These are phyloP conservation scores for Fusarium gaditjirri DNA, from an alignment of 2,329 filamentous ascomycete species.

Conservation along the genomic window DNA sequence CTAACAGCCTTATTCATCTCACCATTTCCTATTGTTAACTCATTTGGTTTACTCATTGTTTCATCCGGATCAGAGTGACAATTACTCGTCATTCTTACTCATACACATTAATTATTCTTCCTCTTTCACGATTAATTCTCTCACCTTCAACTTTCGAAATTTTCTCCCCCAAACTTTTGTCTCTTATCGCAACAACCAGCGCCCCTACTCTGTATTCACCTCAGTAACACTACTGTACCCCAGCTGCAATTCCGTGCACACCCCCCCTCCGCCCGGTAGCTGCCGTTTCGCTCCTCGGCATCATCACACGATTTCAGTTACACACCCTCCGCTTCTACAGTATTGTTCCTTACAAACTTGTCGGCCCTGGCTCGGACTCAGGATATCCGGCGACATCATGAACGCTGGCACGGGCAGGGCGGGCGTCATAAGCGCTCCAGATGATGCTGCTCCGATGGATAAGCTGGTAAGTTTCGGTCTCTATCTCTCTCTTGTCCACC, in stretches of 20 bases:
- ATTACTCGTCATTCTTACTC: constrained; percentile 3
- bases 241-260: constrained; percentile 42
- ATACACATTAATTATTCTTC: constrained; percentile 7
- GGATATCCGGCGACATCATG: constrained; percentile 47
- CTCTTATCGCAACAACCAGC: constrained; percentile 12
- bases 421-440: constrained; percentile 65
- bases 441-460: constrained; percentile 64
- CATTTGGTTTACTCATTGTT: constrained; percentile 1
- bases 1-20: constrained; percentile 13
- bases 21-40: constrained; percentile 7
- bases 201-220: neutral
- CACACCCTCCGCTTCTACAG: constrained; percentile 44
- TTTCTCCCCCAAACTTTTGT: constrained; percentile 2
- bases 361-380: constrained; percentile 43
- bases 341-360: constrained; percentile 31
- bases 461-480: constrained; percentile 63
- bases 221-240: constrained; percentile 31
- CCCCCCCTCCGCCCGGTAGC: constrained; percentile 45
- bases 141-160: neutral
- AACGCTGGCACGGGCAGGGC: constrained; percentile 63
- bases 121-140: constrained; percentile 1
- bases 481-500: constrained; percentile 3
- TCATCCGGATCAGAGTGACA: constrained; percentile 1
- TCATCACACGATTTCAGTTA: constrained; percentile 51
- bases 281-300: constrained; percentile 46